These are phyloP conservation scores for Trifolium subterraneum DNA, from an alignment of 306 rosid species.

Conservation along the genomic window DNA sequence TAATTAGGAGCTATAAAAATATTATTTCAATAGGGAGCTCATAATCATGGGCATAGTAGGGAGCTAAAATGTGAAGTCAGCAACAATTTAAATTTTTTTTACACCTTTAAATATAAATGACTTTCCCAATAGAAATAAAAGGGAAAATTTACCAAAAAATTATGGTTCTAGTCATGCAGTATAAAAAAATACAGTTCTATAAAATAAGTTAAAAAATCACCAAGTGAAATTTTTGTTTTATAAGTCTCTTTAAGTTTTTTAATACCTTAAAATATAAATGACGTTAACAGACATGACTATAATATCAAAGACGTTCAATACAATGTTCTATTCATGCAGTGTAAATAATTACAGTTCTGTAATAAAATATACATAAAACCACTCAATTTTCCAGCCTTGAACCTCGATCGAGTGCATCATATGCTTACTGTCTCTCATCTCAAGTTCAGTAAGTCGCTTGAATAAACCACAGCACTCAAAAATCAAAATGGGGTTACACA, in stretches of 20 bases:
- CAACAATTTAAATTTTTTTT: no score
- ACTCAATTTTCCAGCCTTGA: not conserved
- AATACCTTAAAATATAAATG: no score
- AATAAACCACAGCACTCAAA: not conserved
- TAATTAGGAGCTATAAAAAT: no score
- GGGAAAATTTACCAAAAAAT: no score
- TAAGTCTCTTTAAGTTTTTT: no score
- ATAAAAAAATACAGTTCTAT: not conserved
- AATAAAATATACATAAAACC: slow-evolving; percentile 1
- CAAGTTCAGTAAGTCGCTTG: not conserved
- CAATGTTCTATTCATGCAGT: not conserved
- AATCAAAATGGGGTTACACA: not conserved
- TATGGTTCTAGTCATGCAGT: no score
- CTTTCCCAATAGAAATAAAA: no score
- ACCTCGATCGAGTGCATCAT: not conserved
- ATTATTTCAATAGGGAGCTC: no score
- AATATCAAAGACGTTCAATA: not conserved
- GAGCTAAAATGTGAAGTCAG: no score
- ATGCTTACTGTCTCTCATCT: not conserved
- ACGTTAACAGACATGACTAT: not conserved
- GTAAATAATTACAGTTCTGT: not conserved
- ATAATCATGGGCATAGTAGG: no score
- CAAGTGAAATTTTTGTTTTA: not conserved
- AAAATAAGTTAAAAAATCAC: not conserved
- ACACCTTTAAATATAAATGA: no score